Percentiles rank a stretch among this genome's conserved stretches.
phyloP scores from a whole-genome alignment of 2,329 filamentous ascomycete genomes.

The Xylaria sp. region DNA sequence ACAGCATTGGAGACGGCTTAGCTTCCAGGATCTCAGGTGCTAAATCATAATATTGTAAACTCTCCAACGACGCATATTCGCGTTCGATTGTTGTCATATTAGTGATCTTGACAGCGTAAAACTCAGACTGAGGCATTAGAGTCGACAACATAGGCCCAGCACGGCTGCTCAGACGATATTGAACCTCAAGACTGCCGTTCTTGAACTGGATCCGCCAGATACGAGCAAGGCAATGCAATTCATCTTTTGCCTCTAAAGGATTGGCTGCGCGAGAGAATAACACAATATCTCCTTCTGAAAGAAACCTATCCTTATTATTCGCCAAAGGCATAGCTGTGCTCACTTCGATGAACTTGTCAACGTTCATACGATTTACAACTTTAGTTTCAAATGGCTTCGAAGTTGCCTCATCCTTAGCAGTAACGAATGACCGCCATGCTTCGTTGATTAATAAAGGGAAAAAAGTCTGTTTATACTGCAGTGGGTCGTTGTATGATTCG shows the following conservation, averaged over 20 bases:
- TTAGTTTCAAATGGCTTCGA: slow-evolving; percentile 87
- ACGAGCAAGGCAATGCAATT: slow-evolving; percentile 86
- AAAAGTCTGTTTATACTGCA: slow-evolving; percentile 88
- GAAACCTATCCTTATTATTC: slow-evolving; percentile 75
- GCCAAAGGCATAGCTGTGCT: slow-evolving; percentile 80
- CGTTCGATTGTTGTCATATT: slow-evolving; percentile 95
- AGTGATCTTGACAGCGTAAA: slow-evolving; percentile 84
- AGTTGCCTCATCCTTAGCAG: slow-evolving; percentile 85
- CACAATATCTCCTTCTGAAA: slow-evolving; percentile 89
- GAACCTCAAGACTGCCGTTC: slow-evolving; percentile 82
- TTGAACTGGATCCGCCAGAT: slow-evolving; percentile 85
- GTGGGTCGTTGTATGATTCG: slow-evolving; percentile 79
- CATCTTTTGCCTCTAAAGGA: slow-evolving; percentile 72
- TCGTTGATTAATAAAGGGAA: slow-evolving; percentile 90
- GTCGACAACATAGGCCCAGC: slow-evolving; percentile 70
- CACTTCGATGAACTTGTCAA: slow-evolving; percentile 93
- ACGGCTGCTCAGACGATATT: slow-evolving; percentile 81
- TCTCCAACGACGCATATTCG: slow-evolving; percentile 92
- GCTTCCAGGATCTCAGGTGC: slow-evolving; percentile 92
- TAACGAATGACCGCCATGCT: slow-evolving; percentile 94
- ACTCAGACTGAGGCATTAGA: slow-evolving; percentile 74
- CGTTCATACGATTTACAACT: slow-evolving; percentile 85
- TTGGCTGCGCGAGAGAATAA: slow-evolving; percentile 80
- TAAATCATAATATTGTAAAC: slow-evolving; percentile 93
- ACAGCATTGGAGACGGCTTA: slow-evolving; percentile 87